Percentiles rank a stretch among this genome's conserved stretches.
These are phyloP conservation scores for Phytophthora constricta DNA, from an alignment of 352 stramenopile genomes.

Conservation along the genomic window DNA sequence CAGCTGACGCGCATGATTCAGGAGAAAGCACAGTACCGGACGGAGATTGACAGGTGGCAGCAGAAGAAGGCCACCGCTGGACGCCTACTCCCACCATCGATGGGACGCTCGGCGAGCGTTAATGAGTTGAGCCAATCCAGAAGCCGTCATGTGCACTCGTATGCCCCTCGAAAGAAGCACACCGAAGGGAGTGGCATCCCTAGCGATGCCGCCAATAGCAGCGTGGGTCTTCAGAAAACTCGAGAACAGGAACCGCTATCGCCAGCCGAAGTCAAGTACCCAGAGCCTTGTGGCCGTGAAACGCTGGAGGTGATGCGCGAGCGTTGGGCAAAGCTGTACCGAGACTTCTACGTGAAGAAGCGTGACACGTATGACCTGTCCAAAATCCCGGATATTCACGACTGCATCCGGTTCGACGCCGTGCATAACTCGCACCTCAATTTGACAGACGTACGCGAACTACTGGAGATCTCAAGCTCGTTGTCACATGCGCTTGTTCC, in stretches of 20 bases:
- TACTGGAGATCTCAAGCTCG: slow-evolving; percentile 94
- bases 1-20: slow-evolving; percentile 83
- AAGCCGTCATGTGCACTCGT: slow-evolving; percentile 69
- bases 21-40: slow-evolving; percentile 74
- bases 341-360: slow-evolving; percentile 96
- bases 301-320: slow-evolving; percentile 90
- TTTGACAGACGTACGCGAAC: slow-evolving; percentile 92
- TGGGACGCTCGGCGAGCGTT: slow-evolving; percentile 74
- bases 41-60: slow-evolving; percentile 53
- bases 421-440: slow-evolving; percentile 98
- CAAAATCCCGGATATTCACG: slow-evolving; percentile 98
- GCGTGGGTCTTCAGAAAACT: slow-evolving; percentile 35
- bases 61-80: slow-evolving; percentile 49
- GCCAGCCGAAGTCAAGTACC: slow-evolving; percentile 71
- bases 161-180: slow-evolving; percentile 47
- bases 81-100: slow-evolving; percentile 33
- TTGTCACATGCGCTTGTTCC: slow-evolving; percentile 91
- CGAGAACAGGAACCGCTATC: slow-evolving; percentile 37
- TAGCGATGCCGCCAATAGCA: slow-evolving; percentile 46
- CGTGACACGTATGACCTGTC: slow-evolving; percentile 94
- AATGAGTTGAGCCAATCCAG: slow-evolving; percentile 55
- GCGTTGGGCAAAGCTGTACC: slow-evolving; percentile 94
- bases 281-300: slow-evolving; percentile 83
- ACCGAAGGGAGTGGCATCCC: slow-evolving; percentile 42
- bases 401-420: slow-evolving; percentile 98